phyloP scores from a whole-genome alignment of 768 basidiomycete genomes.

The Leucocoprinus birnbaumii region DNA sequence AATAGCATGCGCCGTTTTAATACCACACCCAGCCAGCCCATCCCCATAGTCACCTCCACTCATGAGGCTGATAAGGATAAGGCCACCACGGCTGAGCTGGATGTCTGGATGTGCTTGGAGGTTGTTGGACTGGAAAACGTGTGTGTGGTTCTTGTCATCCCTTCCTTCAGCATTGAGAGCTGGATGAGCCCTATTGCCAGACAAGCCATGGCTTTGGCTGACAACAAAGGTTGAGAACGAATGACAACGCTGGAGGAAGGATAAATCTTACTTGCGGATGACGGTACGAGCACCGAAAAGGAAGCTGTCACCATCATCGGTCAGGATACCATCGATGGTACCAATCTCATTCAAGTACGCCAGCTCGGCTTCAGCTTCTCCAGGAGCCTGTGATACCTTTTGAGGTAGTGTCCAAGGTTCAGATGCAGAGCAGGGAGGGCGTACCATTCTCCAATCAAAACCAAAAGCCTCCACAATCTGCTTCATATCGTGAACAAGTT shows the following conservation, averaged over 20 bases:
- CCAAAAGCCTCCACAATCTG: slow-evolving; percentile 77
- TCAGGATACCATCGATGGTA: slow-evolving; percentile 82
- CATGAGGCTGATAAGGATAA: slow-evolving; percentile 80
- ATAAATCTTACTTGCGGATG: slow-evolving; percentile 71
- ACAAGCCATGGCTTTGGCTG: slow-evolving; percentile 69
- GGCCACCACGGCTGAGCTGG: slow-evolving; percentile 63
- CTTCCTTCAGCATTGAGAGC: slow-evolving; percentile 63
- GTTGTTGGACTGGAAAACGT: slow-evolving; percentile 37
- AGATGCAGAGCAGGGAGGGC: neutral
- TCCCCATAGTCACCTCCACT: slow-evolving; percentile 88
- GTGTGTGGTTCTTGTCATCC: slow-evolving; percentile 71
- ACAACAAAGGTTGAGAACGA: neutral
- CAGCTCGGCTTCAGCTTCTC: slow-evolving; percentile 93
- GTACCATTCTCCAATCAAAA: slow-evolving; percentile 70
- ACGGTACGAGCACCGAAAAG: slow-evolving; percentile 84
- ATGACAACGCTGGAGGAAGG: neutral
- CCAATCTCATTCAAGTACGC: slow-evolving; percentile 83
- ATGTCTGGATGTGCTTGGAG: slow-evolving; percentile 39
- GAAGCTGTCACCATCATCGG: slow-evolving; percentile 93
- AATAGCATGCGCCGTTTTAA: slow-evolving; percentile 70
- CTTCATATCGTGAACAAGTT: slow-evolving; percentile 75
- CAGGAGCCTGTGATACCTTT: too few species aligned
- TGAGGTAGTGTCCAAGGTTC: slow-evolving; percentile 25
- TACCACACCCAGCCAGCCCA: slow-evolving; percentile 66
- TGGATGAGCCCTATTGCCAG: slow-evolving; percentile 66